A percentile compares a stretch with the other conserved stretches of the same genome.
These are phyloP conservation scores for Escovopsis weberi DNA, from an alignment of 2,329 filamentous ascomycete genomes.

Conservation along the genomic window DNA sequence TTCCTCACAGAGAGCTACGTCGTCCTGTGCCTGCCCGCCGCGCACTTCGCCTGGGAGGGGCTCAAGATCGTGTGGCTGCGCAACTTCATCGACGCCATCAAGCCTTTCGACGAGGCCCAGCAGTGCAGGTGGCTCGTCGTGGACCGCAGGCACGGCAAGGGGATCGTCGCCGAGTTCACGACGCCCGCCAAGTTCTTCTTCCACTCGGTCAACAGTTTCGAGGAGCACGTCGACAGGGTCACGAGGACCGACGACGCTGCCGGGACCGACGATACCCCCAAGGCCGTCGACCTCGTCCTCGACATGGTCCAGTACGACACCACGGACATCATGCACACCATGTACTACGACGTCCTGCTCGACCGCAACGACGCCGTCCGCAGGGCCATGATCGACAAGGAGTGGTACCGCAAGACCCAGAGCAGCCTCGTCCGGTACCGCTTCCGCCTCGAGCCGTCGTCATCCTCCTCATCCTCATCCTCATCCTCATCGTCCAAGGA, in stretches of 20 bases:
- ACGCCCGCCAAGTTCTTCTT: slow-evolving; percentile 63
- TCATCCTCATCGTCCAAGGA: neutral
- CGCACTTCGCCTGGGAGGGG: slow-evolving; percentile 44
- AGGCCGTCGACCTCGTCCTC: slow-evolving; percentile 38
- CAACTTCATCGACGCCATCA: slow-evolving; percentile 55
- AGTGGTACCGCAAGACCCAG: slow-evolving; percentile 20
- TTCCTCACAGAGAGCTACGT: slow-evolving; percentile 59
- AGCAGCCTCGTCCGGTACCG: slow-evolving; percentile 29
- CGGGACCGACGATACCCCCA: neutral
- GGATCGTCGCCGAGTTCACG: slow-evolving; percentile 54
- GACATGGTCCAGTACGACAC: slow-evolving; percentile 53
- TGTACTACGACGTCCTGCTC: slow-evolving; percentile 57
- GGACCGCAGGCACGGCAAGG: slow-evolving; percentile 46
- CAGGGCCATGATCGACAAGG: slow-evolving; percentile 28
- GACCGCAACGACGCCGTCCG: slow-evolving; percentile 32
- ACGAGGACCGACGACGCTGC: too few species aligned
- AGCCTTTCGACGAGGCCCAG: slow-evolving; percentile 41
- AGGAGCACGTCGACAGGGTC: slow-evolving; percentile 17
- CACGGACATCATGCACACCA: slow-evolving; percentile 46
- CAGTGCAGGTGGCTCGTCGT: slow-evolving; percentile 59
- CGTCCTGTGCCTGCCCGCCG: slow-evolving; percentile 57
- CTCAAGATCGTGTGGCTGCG: slow-evolving; percentile 46
- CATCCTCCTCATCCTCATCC: neutral
- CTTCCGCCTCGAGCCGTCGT: slow-evolving; percentile 20
- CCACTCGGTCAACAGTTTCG: slow-evolving; percentile 65